Evolutionary conservation across 345 rosid genomes (phyloP).

Genomic region (Adansonia digitata): DNA sequence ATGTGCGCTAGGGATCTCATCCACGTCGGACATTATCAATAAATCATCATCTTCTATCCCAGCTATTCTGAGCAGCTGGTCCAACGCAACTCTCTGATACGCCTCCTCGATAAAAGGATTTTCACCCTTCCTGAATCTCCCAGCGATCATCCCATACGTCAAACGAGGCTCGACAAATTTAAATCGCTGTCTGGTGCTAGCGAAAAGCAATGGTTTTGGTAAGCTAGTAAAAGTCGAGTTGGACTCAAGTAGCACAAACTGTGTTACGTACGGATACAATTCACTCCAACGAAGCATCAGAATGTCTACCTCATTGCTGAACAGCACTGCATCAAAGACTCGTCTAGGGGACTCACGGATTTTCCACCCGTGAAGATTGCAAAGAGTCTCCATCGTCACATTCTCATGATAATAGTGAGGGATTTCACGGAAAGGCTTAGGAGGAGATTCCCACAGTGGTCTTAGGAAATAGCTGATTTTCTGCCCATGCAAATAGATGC

Average conservation of each 20-base stretch:
- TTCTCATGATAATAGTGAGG: conserved; percentile 82
- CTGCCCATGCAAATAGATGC: conserved; percentile 57
- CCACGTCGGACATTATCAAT: conserved; percentile 95
- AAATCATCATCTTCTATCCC: conserved; percentile 90
- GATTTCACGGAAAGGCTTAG: conserved; percentile 46
- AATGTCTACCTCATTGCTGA: conserved; percentile 77
- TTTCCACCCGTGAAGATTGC: conserved; percentile 85
- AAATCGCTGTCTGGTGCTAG: conserved; percentile 48
- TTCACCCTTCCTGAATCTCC: conserved; percentile 76
- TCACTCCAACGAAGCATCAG: conserved; percentile 86
- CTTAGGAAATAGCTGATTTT: conserved; percentile 60
- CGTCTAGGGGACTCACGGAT: conserved; percentile 79
- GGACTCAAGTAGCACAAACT: conserved; percentile 85
- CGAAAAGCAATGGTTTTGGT: conserved; percentile 59
- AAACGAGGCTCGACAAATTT: conserved; percentile 66
- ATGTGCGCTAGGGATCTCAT: conserved; percentile 93
- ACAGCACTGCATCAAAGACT: conserved; percentile 80
- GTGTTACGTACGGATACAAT: conserved; percentile 68
- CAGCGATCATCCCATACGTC: conserved; percentile 76
- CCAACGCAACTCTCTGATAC: conserved; percentile 82
- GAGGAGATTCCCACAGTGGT: conserved; percentile 69
- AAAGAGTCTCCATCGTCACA: conserved; percentile 62
- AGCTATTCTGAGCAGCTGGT: conserved; percentile 70
- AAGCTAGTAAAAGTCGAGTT: conserved; percentile 84
- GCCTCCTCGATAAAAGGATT: conserved; percentile 95